A percentile compares a stretch with the other conserved stretches of the same genome.
Conservation (phyloP, 768 basidiomycete species). For the Tricholoma matsutake region DNA sequence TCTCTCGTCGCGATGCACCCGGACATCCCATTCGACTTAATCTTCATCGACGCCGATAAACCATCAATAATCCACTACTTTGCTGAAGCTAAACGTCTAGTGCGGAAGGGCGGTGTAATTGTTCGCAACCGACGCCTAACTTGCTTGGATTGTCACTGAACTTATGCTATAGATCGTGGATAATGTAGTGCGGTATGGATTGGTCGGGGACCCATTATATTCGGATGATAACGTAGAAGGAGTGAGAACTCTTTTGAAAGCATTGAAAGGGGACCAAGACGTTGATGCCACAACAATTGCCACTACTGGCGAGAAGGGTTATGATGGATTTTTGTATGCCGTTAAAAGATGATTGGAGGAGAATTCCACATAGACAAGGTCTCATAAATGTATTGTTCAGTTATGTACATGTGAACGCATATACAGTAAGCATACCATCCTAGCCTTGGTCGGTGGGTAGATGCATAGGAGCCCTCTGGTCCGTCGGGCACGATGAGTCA, state of each 20-base stretch:
- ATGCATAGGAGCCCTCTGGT: background rate
- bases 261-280: conserved; percentile 46
- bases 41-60: conserved; percentile 76
- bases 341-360: conserved; percentile 29
- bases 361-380: background rate
- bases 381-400: background rate
- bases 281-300: conserved; percentile 50
- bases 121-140: conserved; percentile 29
- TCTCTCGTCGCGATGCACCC: conserved; percentile 46
- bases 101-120: conserved; percentile 58
- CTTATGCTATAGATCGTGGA: conserved; percentile 46
- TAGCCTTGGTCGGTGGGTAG: too few relatives aligned
- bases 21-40: conserved; percentile 55
- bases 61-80: conserved; percentile 52
- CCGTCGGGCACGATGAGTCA: background rate
- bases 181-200: conserved; percentile 54
- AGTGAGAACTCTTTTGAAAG: conserved; percentile 41
- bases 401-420: background rate
- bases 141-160: background rate
- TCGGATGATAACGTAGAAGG: conserved; percentile 39
- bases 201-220: conserved; percentile 39
- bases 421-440: background rate
- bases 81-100: conserved; percentile 56
- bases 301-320: conserved; percentile 50
- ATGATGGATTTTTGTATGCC: conserved; percentile 52